These are phyloP conservation scores for Coniochaeta pulveracea DNA, from an alignment of 2,329 filamentous ascomycete genomes.

Conservation along the genomic window DNA sequence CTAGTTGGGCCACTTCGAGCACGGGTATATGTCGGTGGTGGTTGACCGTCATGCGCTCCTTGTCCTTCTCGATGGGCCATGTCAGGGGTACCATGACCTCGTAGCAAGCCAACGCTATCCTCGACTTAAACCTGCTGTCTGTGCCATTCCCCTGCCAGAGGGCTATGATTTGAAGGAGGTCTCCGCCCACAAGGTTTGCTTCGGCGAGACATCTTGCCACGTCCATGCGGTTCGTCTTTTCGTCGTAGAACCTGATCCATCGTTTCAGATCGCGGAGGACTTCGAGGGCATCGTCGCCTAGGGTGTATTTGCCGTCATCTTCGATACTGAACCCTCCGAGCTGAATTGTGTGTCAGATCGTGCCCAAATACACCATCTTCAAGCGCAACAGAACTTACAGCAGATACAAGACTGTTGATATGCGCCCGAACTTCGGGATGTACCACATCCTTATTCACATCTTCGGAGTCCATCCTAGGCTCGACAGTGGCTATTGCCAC, in stretches of 20 bases:
- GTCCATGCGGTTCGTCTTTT: conserved; percentile 87
- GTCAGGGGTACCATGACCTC: conserved; percentile 88
- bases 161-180: conserved; percentile 81
- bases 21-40: conserved; percentile 88
- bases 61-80: conserved; percentile 78
- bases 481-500: background rate
- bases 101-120: conserved; percentile 73
- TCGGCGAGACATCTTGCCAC: conserved; percentile 88
- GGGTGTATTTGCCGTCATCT: conserved; percentile 71
- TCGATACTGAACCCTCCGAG: conserved; percentile 74
- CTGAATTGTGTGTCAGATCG: too few species aligned
- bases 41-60: conserved; percentile 77
- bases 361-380: conserved; percentile 11
- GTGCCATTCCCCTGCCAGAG: conserved; percentile 64
- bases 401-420: conserved; percentile 86
- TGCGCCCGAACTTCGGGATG: conserved; percentile 90
- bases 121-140: conserved; percentile 64
- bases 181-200: conserved; percentile 81
- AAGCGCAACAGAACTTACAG: conserved; percentile 56
- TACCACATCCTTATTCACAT: conserved; percentile 49
- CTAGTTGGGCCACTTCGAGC: conserved; percentile 74
- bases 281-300: conserved; percentile 87
- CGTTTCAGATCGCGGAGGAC: conserved; percentile 87
- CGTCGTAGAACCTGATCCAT: conserved; percentile 92
- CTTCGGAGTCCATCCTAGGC: conserved; percentile 40